These are phyloP conservation scores for Coelastrella sp. DNA, from an alignment of 139 green algal genomes.

Conservation along the genomic window DNA sequence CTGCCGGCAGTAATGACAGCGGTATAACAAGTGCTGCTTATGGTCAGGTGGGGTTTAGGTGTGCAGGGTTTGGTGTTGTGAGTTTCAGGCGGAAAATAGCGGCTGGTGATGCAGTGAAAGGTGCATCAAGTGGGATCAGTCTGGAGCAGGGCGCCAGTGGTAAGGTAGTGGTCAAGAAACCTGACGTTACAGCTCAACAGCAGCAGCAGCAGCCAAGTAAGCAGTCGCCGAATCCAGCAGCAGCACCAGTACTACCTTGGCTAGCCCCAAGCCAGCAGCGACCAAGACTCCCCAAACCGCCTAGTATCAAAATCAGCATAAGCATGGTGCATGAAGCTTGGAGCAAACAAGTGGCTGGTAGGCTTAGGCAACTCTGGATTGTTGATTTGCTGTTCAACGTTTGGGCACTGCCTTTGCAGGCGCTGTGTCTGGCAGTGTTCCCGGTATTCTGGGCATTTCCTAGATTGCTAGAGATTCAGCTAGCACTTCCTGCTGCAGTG, in stretches of 20 bases:
- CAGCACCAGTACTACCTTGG: constrained; percentile 20
- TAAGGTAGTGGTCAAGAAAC: not conserved
- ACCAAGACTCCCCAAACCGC: not conserved
- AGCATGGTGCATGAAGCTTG: constrained; percentile 13
- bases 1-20: not conserved
- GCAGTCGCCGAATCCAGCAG: constrained; percentile 21
- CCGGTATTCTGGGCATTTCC: constrained; percentile 60
- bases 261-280: not conserved
- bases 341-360: not conserved
- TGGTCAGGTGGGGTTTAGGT: not conserved
- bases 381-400: constrained; percentile 59
- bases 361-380: constrained; percentile 42
- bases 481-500: constrained; percentile 47
- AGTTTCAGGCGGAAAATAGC: not conserved
- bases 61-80: not conserved
- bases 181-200: not conserved
- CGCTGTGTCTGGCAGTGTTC: constrained; percentile 59
- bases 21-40: not conserved
- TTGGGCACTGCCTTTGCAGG: constrained; percentile 64
- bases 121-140: not conserved
- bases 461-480: constrained; percentile 60
- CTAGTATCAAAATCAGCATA: not conserved
- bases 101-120: not conserved
- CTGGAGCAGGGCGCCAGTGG: constrained; percentile 31
- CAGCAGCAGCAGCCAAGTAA: constrained; percentile 13